Evolutionary conservation across 176 grass and related monocot species (phyloP), one percentile per base, ranked within the genome.

Genomic region (Tillandsia fasciculata): DNA sequence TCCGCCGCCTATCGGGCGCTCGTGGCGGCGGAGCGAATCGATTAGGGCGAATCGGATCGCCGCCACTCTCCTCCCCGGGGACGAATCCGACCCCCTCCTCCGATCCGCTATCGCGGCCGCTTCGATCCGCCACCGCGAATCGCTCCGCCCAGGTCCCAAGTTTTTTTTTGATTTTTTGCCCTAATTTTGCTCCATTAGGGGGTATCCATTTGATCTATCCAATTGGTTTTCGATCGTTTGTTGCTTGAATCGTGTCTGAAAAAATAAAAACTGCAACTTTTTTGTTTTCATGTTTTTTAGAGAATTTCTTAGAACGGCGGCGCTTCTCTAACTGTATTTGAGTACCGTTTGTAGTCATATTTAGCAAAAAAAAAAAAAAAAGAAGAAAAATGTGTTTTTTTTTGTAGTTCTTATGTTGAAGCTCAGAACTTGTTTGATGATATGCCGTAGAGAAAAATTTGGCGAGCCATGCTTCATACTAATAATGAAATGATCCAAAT

Each of bases 111-210:
- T 88, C 51, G 24, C 53, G 24, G 74, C 70, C 52, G 78, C 86
- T 2, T 76, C 64, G 42, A 26, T 85, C 65, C 86, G 82, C 12
- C 57, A 88, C 67, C 70, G 75, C 48, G 86, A 88, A 73, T 89
- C 82, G 49, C 75, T 68, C 71, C 79, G 75, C 26, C 26, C 86
- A 33, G 86, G 86, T 79, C n/a, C 12, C 12, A 11, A 54, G 11
- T n/a, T 56, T n/a, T 29, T n/a, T 51, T 12, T 8, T 8, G 11
- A 49, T 51, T 74, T 18, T 65, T 10, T 1, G 61, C 42, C 77
- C 29, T 50, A 0, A 17, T 4, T 50, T 28, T 8, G 61, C 29
- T 7, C 20, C 33, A 42, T 42, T 42, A 4, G 33, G 33, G 33
- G 28, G 33, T 42, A 8, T 6, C 33, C 33, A 42, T 42, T 42